Percentiles rank a stretch among this genome's conserved stretches.
phyloP scores from a whole-genome alignment of 805 yeast genomes.

The Ogataea henricii region DNA sequence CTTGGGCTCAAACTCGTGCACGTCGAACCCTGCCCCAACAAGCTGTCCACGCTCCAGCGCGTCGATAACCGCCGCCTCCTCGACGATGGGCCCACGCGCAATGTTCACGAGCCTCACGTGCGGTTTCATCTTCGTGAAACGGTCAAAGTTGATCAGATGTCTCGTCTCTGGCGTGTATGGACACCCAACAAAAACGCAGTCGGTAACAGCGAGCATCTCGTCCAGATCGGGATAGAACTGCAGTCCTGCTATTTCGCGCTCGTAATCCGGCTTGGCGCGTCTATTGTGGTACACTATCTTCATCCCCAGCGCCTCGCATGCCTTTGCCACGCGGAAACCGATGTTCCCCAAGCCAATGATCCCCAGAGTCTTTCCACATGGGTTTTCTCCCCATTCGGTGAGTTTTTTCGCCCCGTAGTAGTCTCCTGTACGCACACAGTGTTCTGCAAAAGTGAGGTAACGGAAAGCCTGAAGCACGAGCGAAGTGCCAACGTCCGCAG shows the following conservation, averaged over 20 bases:
- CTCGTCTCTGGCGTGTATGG: constrained; percentile 41
- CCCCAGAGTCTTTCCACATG: constrained; percentile 45
- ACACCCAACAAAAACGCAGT: constrained; percentile 40
- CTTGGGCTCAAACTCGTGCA: constrained; percentile 45
- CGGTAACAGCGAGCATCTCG: constrained; percentile 32
- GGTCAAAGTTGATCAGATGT: constrained; percentile 38
- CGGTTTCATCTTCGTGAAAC: constrained; percentile 33
- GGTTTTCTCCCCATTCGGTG: constrained; percentile 40
- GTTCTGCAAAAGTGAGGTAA: constrained; percentile 40
- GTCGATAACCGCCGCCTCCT: constrained; percentile 41
- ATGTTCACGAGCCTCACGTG: constrained; percentile 37
- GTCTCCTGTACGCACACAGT: constrained; percentile 37
- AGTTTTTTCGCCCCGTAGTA: constrained; percentile 36
- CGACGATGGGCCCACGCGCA: constrained; percentile 44
- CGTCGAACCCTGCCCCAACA: constrained; percentile 46
- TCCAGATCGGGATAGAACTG: constrained; percentile 27
- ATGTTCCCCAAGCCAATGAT: constrained; percentile 51
- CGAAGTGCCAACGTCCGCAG: constrained; percentile 41
- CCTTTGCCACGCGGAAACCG: constrained; percentile 44
- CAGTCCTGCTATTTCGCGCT: constrained; percentile 36
- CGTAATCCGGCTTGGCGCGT: constrained; percentile 32
- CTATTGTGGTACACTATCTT: constrained; percentile 45
- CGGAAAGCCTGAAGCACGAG: constrained; percentile 38
- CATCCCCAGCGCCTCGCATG: constrained; percentile 47
- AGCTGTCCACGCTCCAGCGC: constrained; percentile 43